Evolutionary conservation across 352 stramenopile genomes (phyloP).

Genomic region (Globisporangium megalacanthum): DNA sequence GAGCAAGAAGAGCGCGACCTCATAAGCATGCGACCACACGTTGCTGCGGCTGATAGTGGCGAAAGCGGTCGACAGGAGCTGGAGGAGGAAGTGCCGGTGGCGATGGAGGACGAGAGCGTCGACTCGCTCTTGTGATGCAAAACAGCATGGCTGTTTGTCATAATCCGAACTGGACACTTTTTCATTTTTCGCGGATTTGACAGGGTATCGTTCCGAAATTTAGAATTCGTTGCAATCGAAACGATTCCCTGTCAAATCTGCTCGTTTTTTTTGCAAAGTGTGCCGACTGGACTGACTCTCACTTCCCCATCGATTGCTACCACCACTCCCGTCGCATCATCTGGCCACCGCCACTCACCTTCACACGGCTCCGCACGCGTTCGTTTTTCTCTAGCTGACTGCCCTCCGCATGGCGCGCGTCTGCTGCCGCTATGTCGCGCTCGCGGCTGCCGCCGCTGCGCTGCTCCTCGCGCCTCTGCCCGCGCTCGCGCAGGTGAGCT

Average conservation of each 20-base stretch:
- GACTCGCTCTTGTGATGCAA: constrained; percentile 1
- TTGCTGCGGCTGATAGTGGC: too few species aligned
- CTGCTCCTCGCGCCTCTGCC: not conserved
- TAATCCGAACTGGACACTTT: not conserved
- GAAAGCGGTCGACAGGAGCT: not conserved
- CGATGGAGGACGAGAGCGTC: constrained; percentile 1
- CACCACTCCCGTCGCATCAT: too few species aligned
- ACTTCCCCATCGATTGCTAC: too few species aligned
- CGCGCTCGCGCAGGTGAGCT: not conserved
- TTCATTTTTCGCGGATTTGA: too few species aligned
- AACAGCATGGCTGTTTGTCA: not conserved
- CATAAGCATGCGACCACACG: not conserved
- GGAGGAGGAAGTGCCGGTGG: not conserved
- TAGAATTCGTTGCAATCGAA: too few species aligned
- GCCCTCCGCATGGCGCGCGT: not conserved
- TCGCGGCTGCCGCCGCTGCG: not conserved
- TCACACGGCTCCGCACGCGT: too few species aligned
- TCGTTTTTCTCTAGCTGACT: too few species aligned
- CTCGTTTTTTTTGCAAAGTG: not conserved
- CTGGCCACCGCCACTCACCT: too few species aligned
- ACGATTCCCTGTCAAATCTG: not conserved
- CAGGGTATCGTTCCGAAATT: too few species aligned
- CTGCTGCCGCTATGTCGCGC: constrained; percentile 3
- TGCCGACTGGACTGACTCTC: not conserved
- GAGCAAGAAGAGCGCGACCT: not conserved